Conservation (phyloP, 805 yeast genomes). For the Cyberlindnera euphorbiiphila region DNA sequence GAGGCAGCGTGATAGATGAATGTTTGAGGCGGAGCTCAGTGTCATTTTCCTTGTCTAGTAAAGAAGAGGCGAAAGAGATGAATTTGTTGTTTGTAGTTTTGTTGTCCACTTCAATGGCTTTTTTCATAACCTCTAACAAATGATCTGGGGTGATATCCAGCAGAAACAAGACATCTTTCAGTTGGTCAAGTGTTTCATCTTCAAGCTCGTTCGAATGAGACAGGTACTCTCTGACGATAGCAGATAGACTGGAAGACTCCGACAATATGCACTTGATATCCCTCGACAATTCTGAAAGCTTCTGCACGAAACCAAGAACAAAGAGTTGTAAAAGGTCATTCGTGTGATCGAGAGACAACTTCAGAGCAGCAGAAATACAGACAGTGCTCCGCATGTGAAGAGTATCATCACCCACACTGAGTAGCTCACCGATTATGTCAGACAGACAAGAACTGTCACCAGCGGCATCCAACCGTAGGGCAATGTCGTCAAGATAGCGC, state of each 20-base stretch:
- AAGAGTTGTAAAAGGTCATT: neutral
- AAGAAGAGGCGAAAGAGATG: slow-evolving; percentile 6
- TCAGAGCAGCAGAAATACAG: neutral
- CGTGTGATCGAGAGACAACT: neutral
- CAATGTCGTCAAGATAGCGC: slow-evolving; percentile 1
- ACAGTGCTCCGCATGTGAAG: neutral
- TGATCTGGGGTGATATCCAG: slow-evolving; percentile 9
- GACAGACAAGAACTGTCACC: neutral
- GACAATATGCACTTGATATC: slow-evolving; percentile 1
- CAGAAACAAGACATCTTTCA: slow-evolving; percentile 1
- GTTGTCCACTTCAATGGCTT: neutral
- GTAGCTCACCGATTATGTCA: neutral
- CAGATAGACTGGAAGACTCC: neutral
- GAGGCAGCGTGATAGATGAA: slow-evolving; percentile 21
- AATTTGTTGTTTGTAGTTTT: slow-evolving; percentile 1
- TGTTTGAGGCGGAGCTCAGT: slow-evolving; percentile 30
- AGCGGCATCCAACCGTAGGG: neutral
- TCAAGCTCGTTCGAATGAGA: neutral
- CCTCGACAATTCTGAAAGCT: neutral
- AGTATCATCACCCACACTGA: neutral
- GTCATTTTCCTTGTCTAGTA: slow-evolving; percentile 14
- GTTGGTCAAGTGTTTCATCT: neutral
- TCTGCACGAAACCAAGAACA: neutral
- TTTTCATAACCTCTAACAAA: slow-evolving; percentile 7
- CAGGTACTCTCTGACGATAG: slow-evolving; percentile 1